Percentiles rank a stretch among this genome's conserved stretches.
Evolutionary conservation across 192 early-diverging fungal genomes (phyloP).

Genomic region (Jimgerdemannia flammicorona): DNA sequence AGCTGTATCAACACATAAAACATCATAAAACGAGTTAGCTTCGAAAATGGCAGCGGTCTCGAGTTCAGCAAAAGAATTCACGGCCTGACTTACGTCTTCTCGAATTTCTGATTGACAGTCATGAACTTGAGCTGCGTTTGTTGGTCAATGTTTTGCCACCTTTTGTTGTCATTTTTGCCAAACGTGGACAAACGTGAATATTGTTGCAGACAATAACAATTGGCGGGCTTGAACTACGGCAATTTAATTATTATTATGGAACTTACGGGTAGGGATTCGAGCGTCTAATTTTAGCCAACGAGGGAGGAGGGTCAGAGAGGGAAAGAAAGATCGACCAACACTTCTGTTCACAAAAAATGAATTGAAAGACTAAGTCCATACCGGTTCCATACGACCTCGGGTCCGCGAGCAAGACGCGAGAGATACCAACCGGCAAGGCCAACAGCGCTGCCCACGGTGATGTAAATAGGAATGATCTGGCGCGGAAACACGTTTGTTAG

Average conservation of each 20-base stretch:
- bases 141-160: constrained; percentile 58
- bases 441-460: constrained; percentile 33
- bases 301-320: too few relatives aligned
- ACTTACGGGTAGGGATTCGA: constrained; percentile 39
- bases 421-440: constrained; percentile 55
- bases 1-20: too few relatives aligned
- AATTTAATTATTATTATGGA: neutral
- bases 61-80: too few relatives aligned
- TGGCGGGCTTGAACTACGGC: neutral
- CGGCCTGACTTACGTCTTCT: constrained; percentile 36
- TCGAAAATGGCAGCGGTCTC: too few relatives aligned
- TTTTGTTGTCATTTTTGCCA: constrained; percentile 38
- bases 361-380: neutral
- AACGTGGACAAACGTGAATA: neutral
- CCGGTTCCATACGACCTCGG: constrained; percentile 57
- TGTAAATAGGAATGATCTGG: constrained; percentile 54
- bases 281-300: too few relatives aligned
- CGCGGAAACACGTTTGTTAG: neutral
- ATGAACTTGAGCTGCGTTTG: constrained; percentile 56
- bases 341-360: neutral
- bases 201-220: neutral
- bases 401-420: constrained; percentile 51
- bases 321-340: too few relatives aligned
- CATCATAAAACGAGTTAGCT: too few relatives aligned
- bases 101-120: constrained; percentile 55